These are phyloP conservation scores for Annona cherimola DNA, from an alignment of 164 flowering plant genomes.

Conservation along the genomic window DNA sequence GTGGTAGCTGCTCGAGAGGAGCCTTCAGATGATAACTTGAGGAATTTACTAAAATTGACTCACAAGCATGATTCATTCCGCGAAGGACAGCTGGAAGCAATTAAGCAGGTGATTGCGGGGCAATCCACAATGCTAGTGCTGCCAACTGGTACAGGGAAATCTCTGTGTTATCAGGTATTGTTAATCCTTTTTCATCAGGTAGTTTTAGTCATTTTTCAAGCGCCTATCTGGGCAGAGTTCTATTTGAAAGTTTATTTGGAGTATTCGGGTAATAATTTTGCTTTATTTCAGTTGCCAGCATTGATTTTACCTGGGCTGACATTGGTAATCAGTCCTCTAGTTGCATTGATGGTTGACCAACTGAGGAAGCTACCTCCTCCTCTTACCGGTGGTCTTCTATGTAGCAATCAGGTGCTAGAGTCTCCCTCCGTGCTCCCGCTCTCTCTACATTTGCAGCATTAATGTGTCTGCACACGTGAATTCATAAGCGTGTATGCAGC, in stretches of 20 bases:
- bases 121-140: slow-evolving; percentile 79
- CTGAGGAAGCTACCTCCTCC: slow-evolving; percentile 65
- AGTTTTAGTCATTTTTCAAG: neutral
- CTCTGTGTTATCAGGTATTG: slow-evolving; percentile 75
- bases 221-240: neutral
- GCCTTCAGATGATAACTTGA: slow-evolving; percentile 70
- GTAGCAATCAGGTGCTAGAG: slow-evolving; percentile 64
- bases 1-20: slow-evolving; percentile 43
- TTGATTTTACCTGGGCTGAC: slow-evolving; percentile 73
- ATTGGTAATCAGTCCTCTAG: slow-evolving; percentile 83
- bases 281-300: slow-evolving; percentile 48
- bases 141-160: slow-evolving; percentile 96
- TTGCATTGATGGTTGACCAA: slow-evolving; percentile 97
- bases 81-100: slow-evolving; percentile 83
- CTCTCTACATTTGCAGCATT: slow-evolving; percentile 4
- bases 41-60: slow-evolving; percentile 54
- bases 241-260: neutral
- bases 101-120: slow-evolving; percentile 64
- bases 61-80: slow-evolving; percentile 79
- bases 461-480: neutral
- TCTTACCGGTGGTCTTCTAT: slow-evolving; percentile 64
- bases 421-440: neutral
- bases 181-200: neutral
- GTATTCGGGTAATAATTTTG: neutral
- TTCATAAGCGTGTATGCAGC: neutral